phyloP scores from a whole-genome alignment of 805 yeast species.

The Zygosaccharomyces rouxii region DNA sequence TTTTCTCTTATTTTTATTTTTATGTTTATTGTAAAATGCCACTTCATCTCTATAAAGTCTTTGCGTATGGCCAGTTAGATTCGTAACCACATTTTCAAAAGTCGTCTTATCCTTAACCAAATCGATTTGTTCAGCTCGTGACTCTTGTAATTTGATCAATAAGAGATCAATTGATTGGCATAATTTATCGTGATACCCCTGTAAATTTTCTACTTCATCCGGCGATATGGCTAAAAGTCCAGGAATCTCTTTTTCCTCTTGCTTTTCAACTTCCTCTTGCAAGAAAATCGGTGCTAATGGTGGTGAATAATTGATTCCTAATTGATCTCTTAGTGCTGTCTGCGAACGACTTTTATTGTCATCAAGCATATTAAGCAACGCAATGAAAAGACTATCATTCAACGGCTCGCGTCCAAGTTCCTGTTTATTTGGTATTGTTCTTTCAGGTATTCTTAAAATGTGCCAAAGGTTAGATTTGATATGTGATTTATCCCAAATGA shows the following conservation, averaged over 20 bases:
- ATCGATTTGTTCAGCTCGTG: slow-evolving; percentile 42
- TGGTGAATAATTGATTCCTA: slow-evolving; percentile 19
- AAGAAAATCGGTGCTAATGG: slow-evolving; percentile 16
- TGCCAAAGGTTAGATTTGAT: slow-evolving; percentile 26
- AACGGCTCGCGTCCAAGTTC: slow-evolving; percentile 10
- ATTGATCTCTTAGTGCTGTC: slow-evolving; percentile 19
- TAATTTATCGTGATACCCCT: slow-evolving; percentile 26
- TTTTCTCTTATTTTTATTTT: slow-evolving; percentile 19
- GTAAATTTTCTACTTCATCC: slow-evolving; percentile 13
- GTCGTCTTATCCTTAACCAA: slow-evolving; percentile 63
- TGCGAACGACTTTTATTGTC: slow-evolving; percentile 6
- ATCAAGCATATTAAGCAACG: slow-evolving; percentile 10
- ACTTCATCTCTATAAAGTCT: slow-evolving; percentile 55
- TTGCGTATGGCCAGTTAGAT: slow-evolving; percentile 86
- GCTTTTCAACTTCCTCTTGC: slow-evolving; percentile 14
- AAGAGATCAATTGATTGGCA: slow-evolving; percentile 27
- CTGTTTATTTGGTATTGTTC: background rate
- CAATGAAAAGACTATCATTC: slow-evolving; percentile 22
- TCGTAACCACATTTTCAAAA: slow-evolving; percentile 84
- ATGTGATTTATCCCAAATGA: slow-evolving; percentile 29
- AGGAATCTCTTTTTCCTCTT: slow-evolving; percentile 21
- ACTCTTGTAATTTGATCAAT: slow-evolving; percentile 32
- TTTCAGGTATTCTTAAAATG: slow-evolving; percentile 25
- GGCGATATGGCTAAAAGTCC: slow-evolving; percentile 10
- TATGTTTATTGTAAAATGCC: slow-evolving; percentile 35